Evolutionary conservation across 352 stramenopile species (phyloP), one percentile per base, ranked within the genome.

Genomic region (Pythium aristosporum): DNA sequence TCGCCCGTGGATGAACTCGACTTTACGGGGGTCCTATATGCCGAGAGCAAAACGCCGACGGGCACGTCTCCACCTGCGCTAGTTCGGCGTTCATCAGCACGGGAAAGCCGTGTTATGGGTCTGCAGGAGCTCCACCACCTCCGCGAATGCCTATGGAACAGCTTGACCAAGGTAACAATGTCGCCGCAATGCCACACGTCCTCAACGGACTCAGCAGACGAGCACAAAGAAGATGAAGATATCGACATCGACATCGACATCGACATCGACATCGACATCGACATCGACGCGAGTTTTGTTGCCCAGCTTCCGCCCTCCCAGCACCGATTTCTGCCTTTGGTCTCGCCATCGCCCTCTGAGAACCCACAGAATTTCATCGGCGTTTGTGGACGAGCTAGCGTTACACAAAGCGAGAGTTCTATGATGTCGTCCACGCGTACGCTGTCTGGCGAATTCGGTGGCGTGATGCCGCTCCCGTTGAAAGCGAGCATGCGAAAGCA

Each of bases 381-480:
- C 21, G 30, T 49, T 1, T 36, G 42, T 7, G 42, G 49, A 41
- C 39, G 51, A 60, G 15, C 12, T 15, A 66, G 49, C 34, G 36
- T n/a, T 13, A 43, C 49, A n/a, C 59, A 48, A 23, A 58, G 48
- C 12, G 59, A 65, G 5, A 12, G 46, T 18, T 66, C 60, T 5
- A 44, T 66, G 50, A 8, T 66, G 60, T 66, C 50, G 15, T 66
- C 60, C 3, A 66, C 60, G 11, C 30, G 47, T 41, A 66, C 60
- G n/a, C 50, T 66, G 0, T 46, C 60, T 25, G 60, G 51, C 12
- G 60, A 66, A 34, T 39, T 56, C 10, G 4, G 7, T 25, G 42
- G 49, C 23, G 60, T 66, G 44, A 36, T 61, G 36, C 51, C 61
- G 2, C 25, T 62, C 11, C 60, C 60, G 5, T 37, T 28, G 20